Base-by-base conservation (phyloP, 768 basidiomycete species). In the Obba rivulosa region DNA sequence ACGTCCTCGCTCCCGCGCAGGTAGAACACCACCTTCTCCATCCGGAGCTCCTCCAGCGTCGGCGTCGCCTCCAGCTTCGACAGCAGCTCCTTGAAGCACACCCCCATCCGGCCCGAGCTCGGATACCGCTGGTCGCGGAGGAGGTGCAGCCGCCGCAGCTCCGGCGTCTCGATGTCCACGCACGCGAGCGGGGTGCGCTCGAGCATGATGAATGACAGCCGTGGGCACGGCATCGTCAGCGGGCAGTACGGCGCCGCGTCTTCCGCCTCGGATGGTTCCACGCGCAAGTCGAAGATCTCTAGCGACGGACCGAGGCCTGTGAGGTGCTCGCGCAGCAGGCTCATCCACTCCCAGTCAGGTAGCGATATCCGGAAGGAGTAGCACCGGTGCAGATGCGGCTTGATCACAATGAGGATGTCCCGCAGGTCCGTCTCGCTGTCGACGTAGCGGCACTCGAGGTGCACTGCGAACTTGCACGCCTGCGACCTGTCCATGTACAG, bases 101-200 rank as follows among this genome's bases (percentile, higher is more conserved):
- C 53, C 24, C 50, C 39, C 39, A 60, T 57, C 41, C 57, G 57
- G 14, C 10, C 40, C 23, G 23, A 20, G 18, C 20, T 28, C 9
- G 46, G 23, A 23, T 47, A 49, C 34, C 44, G 41, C 31, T 61
- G 58, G 51, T 65, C 63, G 9, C 60, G 60, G 16, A 62, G 49
- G 34, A 65, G 52, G 25, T 57, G 45, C 14, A 65, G 52, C 24
- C 48, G 45, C 9, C 53, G 54, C 18, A 65, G 57, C 9, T 53
- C 44, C 2, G 63, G 64, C 34, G 61, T 45, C 13, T 61, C 34
- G 7, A 62, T 53, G 25, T 53, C 48, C 23, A 65, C 49, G 42
- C 57, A 61, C n/a, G 57, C 46, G 22, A 64, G 55, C 4, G 62
- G 64, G 21, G 59, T 51, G 16, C 65, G 59, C 40, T 66, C 64